Evolutionary conservation across 129 eudicot genomes (phyloP).

Genomic region (Artemisia tridentata): DNA sequence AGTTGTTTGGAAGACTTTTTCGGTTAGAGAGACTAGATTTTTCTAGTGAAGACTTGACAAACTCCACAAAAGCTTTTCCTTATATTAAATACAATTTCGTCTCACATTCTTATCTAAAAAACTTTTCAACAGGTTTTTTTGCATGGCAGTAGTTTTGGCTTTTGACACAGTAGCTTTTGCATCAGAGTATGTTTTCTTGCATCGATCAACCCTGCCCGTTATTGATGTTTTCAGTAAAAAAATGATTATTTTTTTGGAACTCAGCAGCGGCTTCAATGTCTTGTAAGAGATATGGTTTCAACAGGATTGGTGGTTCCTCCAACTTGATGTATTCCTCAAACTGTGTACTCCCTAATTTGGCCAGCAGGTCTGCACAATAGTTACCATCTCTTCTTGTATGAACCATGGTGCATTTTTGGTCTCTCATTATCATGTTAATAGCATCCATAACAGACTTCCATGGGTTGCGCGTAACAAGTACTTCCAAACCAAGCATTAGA

Average conservation of each 20-base stretch:
- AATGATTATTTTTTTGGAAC: background rate
- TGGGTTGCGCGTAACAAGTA: background rate
- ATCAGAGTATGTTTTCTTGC: too few relatives aligned
- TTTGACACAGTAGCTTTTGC: too few relatives aligned
- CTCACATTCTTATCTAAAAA: too few relatives aligned
- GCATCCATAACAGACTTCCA: background rate
- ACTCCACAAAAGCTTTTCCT: too few relatives aligned
- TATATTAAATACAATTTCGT: too few relatives aligned
- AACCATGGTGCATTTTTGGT: background rate
- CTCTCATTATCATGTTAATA: background rate
- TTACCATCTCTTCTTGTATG: conserved; percentile 18
- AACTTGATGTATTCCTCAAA: background rate
- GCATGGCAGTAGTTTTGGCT: too few relatives aligned
- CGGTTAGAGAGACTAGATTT: too few relatives aligned
- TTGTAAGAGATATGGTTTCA: conserved; percentile 9
- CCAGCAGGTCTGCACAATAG: conserved; percentile 15
- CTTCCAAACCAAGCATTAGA: background rate
- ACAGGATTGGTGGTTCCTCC: background rate
- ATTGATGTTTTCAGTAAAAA: too few relatives aligned
- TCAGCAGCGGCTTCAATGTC: conserved; percentile 3
- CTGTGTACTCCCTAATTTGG: conserved; percentile 8
- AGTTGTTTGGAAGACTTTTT: too few relatives aligned
- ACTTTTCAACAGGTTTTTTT: too few relatives aligned
- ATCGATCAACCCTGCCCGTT: too few relatives aligned
- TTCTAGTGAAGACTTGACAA: too few relatives aligned